These are phyloP conservation scores for Fusarium sp. DNA, from an alignment of 2,329 filamentous ascomycete species.

Conservation along the genomic window DNA sequence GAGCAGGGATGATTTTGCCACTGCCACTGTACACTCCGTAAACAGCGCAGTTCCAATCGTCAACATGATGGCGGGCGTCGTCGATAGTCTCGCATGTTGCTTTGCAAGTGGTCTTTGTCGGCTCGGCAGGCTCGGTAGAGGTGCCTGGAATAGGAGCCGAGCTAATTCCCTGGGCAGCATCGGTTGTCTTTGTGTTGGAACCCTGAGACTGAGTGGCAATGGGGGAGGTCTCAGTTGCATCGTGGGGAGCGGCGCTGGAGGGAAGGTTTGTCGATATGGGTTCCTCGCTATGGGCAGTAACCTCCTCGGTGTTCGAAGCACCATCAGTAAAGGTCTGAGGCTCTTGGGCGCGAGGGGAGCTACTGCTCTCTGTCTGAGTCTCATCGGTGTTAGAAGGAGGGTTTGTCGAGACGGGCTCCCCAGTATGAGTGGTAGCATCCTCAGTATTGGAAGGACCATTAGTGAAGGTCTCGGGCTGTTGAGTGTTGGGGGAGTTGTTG, in stretches of 20 bases:
- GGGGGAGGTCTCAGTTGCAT: background rate
- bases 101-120: background rate
- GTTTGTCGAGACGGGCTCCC: background rate
- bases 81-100: background rate
- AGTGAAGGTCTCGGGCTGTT: background rate
- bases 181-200: background rate
- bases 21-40: background rate
- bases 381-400: background rate
- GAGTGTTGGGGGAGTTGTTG: background rate
- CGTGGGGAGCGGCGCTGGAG: background rate
- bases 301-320: background rate
- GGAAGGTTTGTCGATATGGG: background rate
- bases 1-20: background rate
- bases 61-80: rapidly evolving
- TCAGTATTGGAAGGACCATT: background rate
- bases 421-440: background rate
- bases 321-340: background rate
- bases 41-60: background rate
- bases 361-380: background rate
- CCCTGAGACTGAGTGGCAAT: no score
- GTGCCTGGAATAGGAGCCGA: background rate
- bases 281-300: background rate
- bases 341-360: background rate
- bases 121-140: background rate
- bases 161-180: background rate